Percentiles rank a stretch among this genome's conserved stretches.
phyloP scores from a whole-genome alignment of 257 asterid species.

The Rehmannia glutinosa region DNA sequence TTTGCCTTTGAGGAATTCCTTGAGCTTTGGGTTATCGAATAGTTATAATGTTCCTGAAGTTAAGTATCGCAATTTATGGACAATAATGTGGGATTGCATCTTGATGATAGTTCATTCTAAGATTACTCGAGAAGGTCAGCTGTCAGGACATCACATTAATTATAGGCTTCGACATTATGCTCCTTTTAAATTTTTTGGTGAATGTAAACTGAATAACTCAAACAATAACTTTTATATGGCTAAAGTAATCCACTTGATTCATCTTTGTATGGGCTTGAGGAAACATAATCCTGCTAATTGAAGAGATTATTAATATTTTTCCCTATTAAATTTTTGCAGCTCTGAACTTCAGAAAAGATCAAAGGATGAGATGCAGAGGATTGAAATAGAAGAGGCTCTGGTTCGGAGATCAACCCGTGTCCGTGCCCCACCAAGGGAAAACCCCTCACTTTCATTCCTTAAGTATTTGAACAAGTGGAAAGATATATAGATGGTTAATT shows the following conservation, averaged over 20 bases:
- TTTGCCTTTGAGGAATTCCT: background rate
- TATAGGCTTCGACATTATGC: too few species aligned
- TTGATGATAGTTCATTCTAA: background rate
- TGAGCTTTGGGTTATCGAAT: background rate
- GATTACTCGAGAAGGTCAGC: background rate
- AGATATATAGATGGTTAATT: conserved; percentile 27
- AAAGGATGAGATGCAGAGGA: conserved; percentile 47
- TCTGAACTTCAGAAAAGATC: conserved; percentile 56
- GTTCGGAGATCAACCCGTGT: conserved; percentile 90
- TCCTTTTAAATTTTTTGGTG: too few species aligned
- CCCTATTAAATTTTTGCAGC: conserved; percentile 38
- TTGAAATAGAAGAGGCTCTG: conserved; percentile 64
- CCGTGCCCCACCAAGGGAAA: conserved; percentile 77
- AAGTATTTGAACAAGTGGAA: conserved; percentile 94
- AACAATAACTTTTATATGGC: background rate
- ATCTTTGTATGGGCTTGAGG: background rate
- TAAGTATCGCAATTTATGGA: background rate
- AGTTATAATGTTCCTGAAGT: background rate
- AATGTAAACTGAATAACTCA: too few species aligned
- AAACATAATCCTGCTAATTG: background rate
- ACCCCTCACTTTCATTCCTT: conserved; percentile 66
- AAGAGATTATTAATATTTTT: background rate
- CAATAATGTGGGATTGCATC: background rate
- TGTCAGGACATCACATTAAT: background rate
- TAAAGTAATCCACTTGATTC: too few species aligned